Conservation (phyloP, 257 asterid species). For the Anisodus tanguticus region DNA sequence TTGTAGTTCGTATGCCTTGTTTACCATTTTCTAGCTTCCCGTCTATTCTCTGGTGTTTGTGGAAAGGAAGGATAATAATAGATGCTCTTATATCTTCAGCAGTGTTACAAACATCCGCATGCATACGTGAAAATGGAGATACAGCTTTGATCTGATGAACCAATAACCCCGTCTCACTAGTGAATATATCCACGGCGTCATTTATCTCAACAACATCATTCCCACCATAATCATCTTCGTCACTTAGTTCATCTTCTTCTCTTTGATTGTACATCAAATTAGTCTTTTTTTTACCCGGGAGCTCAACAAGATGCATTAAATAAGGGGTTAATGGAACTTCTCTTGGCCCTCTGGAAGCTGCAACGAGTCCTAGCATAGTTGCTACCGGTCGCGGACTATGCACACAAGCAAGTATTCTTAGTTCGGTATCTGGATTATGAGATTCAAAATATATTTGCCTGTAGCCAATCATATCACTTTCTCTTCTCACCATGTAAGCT, state of each 20-base stretch:
- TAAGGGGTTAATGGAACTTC: conserved; percentile 70
- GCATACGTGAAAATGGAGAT: conserved; percentile 72
- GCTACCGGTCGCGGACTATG: conserved; percentile 91
- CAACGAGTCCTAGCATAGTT: conserved; percentile 76
- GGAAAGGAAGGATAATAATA: conserved; percentile 81
- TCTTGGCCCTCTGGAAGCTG: conserved; percentile 70
- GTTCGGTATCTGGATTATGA: conserved; percentile 74
- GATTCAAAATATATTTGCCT: conserved; percentile 67
- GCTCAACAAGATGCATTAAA: conserved; percentile 89
- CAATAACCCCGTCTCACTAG: conserved; percentile 68
- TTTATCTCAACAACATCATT: conserved; percentile 93
- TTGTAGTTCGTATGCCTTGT: conserved; percentile 82
- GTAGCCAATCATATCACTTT: conserved; percentile 69
- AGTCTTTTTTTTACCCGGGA: conserved; percentile 70
- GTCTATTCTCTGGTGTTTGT: conserved; percentile 95
- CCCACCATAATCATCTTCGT: conserved; percentile 93
- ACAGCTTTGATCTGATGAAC: conserved; percentile 75
- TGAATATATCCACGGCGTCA: conserved; percentile 83
- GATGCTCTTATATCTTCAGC: conserved; percentile 78
- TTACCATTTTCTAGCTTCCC: conserved; percentile 89
- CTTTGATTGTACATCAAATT: conserved; percentile 74
- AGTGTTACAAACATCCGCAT: conserved; percentile 65
- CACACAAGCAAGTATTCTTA: conserved; percentile 77
- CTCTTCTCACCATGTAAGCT: conserved; percentile 79
- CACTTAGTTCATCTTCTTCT: conserved; percentile 86